Conservation (phyloP, 371 early-diverging fungal species). For the Mucor piriformis region DNA sequence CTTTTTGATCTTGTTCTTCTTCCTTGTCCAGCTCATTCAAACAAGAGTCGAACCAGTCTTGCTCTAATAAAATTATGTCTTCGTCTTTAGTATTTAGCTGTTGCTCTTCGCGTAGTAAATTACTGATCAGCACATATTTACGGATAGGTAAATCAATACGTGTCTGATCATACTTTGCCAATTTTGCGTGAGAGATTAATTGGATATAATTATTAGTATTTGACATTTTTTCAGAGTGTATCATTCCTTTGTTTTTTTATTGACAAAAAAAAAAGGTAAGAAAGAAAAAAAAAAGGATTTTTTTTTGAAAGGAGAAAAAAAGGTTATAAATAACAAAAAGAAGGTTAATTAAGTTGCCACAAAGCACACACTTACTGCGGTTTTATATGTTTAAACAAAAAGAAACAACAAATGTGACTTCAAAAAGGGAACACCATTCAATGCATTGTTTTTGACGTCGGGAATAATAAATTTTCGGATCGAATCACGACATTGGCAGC, state of each 20-base stretch:
- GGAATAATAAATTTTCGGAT: background rate
- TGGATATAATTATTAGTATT: conserved; percentile 14
- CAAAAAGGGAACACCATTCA: background rate
- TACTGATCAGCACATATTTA: conserved; percentile 29
- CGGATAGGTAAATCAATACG: conserved; percentile 28
- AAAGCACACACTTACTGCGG: background rate
- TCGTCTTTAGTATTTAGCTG: background rate
- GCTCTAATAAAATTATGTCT: conserved; percentile 9
- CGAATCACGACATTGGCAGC: background rate
- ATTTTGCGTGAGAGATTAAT: conserved; percentile 21
- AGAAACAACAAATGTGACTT: too few relatives aligned
- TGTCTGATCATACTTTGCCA: conserved; percentile 25
- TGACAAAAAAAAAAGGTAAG: background rate
- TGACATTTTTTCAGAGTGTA: background rate
- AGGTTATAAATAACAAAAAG: conserved; percentile 2
- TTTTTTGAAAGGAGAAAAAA: background rate
- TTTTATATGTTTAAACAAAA: background rate
- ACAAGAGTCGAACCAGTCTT: conserved; percentile 31
- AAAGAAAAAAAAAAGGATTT: background rate
- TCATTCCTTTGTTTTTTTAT: background rate
- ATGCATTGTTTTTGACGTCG: background rate
- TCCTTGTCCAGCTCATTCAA: conserved; percentile 22
- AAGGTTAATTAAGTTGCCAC: conserved; percentile 2
- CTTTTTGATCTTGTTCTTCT: conserved; percentile 9
- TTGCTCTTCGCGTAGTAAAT: conserved; percentile 22